Base-by-base conservation (phyloP, 1,284 basidiomycete species). In the Melampsora occidentalis region DNA sequence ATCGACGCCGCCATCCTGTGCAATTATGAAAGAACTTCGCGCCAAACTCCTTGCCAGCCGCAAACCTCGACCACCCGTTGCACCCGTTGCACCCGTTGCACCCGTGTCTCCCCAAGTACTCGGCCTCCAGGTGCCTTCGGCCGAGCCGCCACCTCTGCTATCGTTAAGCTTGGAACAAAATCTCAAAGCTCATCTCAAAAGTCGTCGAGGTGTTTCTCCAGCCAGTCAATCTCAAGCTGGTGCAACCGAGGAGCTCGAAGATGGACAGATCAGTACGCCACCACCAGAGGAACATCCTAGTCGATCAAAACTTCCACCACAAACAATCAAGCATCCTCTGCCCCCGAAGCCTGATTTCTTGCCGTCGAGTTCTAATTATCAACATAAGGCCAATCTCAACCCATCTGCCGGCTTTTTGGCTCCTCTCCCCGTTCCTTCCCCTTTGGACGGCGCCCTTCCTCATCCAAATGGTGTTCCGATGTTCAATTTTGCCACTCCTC, bases 241-340 rank as follows among this genome's bases (percentile, higher is more conserved):
- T 28, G 25, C 53, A n/a, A 57, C 20, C 12, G 53, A 57, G 20
- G 53, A 57, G 53, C 53, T 57, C 6, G 53, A 57, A 28, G 53
- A 57, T 28, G 53, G 53, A 22, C 53, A 57, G 53, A 57, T 57
- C 12, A 28, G n/a, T 57, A 57, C 53, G 53, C 53, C 53, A n/a
- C 53, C 53, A 12, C 53, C 53, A n/a, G 53, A 57, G 22, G 53
- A 57, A 28, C 6, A 57, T 22, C 53, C 53, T 57, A 57, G 14
- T n/a, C 53, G 18, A 22, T n/a, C 25, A n/a, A 57, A n/a, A 28
- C n/a, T 57, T 28, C 5, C 18, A 5, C 20, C 25, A 28, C 53
- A 7, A n/a, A 57, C 18, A 6, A 57, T 57, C 53, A 57, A 57
- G 53, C 53, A 57, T 57, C 53, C 53, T 57, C 14, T 57, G 25